phyloP scores from a whole-genome alignment of 768 basidiomycete species.

The Coprinopsis strossmayeri region DNA sequence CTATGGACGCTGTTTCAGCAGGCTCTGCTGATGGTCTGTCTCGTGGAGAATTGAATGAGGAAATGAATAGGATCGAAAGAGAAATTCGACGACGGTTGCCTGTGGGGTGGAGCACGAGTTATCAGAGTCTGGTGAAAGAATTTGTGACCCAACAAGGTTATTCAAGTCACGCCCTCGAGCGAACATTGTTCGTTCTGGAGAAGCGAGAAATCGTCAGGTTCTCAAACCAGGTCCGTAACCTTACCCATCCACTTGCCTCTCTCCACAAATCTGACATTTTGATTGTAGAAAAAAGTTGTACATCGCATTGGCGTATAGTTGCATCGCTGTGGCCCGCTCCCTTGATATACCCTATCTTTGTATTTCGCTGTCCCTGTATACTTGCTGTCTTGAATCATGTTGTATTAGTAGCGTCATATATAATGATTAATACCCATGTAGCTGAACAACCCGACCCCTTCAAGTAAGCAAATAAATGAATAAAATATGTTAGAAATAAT shows the following conservation, averaged over 20 bases:
- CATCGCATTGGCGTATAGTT: slow-evolving; percentile 24
- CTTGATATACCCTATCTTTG: not conserved
- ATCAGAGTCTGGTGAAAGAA: slow-evolving; percentile 86
- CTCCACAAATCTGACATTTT: not conserved
- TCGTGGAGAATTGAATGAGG: slow-evolving; percentile 86
- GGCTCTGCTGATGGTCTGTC: slow-evolving; percentile 91
- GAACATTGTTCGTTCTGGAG: slow-evolving; percentile 87
- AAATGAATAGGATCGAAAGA: slow-evolving; percentile 85
- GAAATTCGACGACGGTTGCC: slow-evolving; percentile 80
- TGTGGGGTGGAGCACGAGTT: slow-evolving; percentile 95
- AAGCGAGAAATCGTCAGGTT: slow-evolving; percentile 94
- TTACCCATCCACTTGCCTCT: not conserved
- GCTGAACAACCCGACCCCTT: too few relatives aligned
- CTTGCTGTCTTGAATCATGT: not conserved
- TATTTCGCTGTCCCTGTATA: not conserved
- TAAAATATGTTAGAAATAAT: slow-evolving; percentile 1
- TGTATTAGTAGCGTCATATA: not conserved
- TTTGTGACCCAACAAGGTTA: slow-evolving; percentile 93
- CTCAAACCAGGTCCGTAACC: slow-evolving; percentile 47
- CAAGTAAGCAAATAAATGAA: too few relatives aligned
- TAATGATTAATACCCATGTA: slow-evolving; percentile 1
- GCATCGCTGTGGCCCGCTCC: not conserved
- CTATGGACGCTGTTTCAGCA: slow-evolving; percentile 97
- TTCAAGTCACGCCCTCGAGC: slow-evolving; percentile 84
- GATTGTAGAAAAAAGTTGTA: slow-evolving; percentile 38